phyloP scores from a whole-genome alignment of 257 asterid genomes.

The Nicotiana obtusifolia region DNA sequence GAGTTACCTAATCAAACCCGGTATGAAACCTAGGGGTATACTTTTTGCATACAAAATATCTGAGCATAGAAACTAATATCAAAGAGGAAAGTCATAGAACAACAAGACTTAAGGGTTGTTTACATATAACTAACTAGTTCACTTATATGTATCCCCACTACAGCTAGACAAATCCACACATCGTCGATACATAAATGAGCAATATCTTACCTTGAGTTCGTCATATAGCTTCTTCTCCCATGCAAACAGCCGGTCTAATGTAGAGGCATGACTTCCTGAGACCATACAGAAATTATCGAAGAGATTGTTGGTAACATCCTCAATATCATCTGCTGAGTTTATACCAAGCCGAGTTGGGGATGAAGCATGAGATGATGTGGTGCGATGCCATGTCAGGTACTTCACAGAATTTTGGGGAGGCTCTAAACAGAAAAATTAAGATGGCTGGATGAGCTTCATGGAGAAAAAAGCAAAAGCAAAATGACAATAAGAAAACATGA shows the following conservation, averaged over 20 bases:
- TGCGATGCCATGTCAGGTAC: slow-evolving; percentile 94
- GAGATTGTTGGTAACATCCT: slow-evolving; percentile 46
- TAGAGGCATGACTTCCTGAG: slow-evolving; percentile 96
- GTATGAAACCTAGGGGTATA: neutral
- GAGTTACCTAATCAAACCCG: neutral
- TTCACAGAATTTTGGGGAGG: slow-evolving; percentile 66
- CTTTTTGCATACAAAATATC: neutral
- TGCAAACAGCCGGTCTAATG: slow-evolving; percentile 85
- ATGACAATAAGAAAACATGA: neutral
- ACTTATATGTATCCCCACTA: neutral
- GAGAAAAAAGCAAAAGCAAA: neutral
- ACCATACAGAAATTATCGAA: slow-evolving; percentile 77
- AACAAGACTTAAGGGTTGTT: neutral
- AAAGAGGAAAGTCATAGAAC: neutral
- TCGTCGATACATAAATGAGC: neutral
- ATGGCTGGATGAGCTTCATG: neutral
- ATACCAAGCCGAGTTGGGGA: slow-evolving; percentile 69
- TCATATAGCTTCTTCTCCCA: slow-evolving; percentile 99
- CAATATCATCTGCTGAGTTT: slow-evolving; percentile 43
- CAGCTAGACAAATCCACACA: neutral
- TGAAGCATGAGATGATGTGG: slow-evolving; percentile 74
- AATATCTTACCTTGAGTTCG: slow-evolving; percentile 79
- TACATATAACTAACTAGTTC: neutral
- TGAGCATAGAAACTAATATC: neutral
- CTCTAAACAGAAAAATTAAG: slow-evolving; percentile 36